Evolutionary conservation across 768 basidiomycete genomes (phyloP), one percentile per base, ranked within the genome.

Genomic region (Pleurotus salmoneostramineus): DNA sequence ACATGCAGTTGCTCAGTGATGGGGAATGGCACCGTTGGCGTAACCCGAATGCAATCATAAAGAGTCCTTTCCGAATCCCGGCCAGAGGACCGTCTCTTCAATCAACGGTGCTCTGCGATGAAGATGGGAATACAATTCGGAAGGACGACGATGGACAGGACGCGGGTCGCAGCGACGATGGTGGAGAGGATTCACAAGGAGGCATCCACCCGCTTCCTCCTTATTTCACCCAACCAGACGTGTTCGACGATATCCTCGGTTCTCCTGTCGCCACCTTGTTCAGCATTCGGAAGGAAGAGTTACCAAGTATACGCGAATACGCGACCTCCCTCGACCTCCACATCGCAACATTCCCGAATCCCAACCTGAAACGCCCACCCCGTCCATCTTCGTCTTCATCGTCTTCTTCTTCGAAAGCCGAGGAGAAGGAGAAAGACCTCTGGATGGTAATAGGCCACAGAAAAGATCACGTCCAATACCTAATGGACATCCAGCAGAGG

Each of bases 401-500:
- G 3, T 27, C 21, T 1, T 27, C 47, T 21, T 33, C 35, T 54
- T 48, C 21, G 2, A 27, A 27, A 7, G 58, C 52, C 52, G 49
- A 54, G 27, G 59, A 64, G 31, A 56, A 64, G 58, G 43, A 56
- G 42, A 52, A 54, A 15, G 56, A 59, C 34, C 33, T 17, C 43
- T 72, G 69, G 69, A 51, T 75, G 55, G 66, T 73, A 35, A 54
- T 73, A 56, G 72, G 72, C 11, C 63, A 63, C 56, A 65, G 69
- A 55, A 58, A 58, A 33, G 59, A 54, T 6, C 62, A 64, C 27
- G 74, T 75, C 40, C 51, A 65, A 37, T 62, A 70, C 21, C 32
- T 72, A 35, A 40, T 69, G 3, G 66, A 65, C 40, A 42, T 65
- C 40, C 61, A 67, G 31, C 67, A 71, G 31, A 48, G 57, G 49